Evolutionary conservation across 2,329 filamentous ascomycete genomes (phyloP).

Genomic region (Penicillium olsonii): DNA sequence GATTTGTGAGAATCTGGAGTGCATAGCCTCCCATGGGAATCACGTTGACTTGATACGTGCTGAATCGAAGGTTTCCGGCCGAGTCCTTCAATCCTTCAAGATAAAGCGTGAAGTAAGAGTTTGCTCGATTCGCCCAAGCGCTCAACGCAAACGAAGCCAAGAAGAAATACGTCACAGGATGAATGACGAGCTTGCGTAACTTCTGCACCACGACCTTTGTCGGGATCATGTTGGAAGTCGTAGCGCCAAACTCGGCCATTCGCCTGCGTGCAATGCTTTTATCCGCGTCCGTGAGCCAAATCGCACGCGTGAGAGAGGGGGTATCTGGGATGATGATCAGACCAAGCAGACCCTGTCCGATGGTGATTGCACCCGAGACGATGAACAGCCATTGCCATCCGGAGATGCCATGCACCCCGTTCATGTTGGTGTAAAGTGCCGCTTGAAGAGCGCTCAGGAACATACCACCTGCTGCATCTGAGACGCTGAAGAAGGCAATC

Average conservation of each 20-base stretch:
- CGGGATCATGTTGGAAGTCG: conserved; percentile 19
- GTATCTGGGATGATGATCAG: conserved; percentile 22
- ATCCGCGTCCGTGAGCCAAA: conserved; percentile 18
- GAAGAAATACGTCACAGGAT: conserved; percentile 17
- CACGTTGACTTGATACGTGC: conserved; percentile 22
- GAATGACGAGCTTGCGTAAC: conserved; percentile 5
- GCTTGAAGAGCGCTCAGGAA: conserved; percentile 20
- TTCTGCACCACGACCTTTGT: conserved; percentile 5
- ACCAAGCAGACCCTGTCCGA: conserved; percentile 18
- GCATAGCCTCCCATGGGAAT: conserved; percentile 23
- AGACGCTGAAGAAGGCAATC: conserved; percentile 20
- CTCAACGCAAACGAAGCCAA: conserved; percentile 15
- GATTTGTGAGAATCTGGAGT: conserved; percentile 18
- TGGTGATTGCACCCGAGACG: conserved; percentile 16
- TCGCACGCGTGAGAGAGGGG: conserved; percentile 15
- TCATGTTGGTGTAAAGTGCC: conserved; percentile 20
- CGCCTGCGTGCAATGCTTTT: conserved; percentile 13
- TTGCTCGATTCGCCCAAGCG: conserved; percentile 20
- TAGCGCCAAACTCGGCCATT: conserved; percentile 17
- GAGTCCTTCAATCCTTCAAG: conserved; percentile 14
- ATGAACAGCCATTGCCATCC: conserved; percentile 13
- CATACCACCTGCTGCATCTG: conserved; percentile 19
- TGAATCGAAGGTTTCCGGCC: conserved; percentile 8
- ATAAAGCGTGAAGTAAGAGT: conserved; percentile 22
- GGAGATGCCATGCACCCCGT: conserved; percentile 12